Evolutionary conservation across 139 green algal species (phyloP), one percentile per base, ranked within the genome.

Genomic region (Edaphochlamys debaryana): DNA sequence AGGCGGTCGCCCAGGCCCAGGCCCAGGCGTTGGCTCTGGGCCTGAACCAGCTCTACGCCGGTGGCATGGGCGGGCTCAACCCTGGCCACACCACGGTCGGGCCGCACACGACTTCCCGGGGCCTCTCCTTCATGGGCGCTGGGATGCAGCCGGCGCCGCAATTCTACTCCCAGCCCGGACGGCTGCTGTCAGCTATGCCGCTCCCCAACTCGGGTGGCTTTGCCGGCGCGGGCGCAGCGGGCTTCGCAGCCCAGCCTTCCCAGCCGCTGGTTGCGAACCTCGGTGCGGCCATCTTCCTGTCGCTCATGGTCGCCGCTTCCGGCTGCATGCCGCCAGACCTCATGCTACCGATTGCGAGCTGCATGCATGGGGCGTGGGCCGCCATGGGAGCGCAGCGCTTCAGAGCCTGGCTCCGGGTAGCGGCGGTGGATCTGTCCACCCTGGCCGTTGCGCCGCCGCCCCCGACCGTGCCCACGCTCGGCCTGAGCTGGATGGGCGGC

Each of bases 281-380:
- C 17, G 87, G 89, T 0, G 0, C 76, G 0, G 71, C 84, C 54
- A 45, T 93, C 7, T 45, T 89, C 60, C 79, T 90, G 41, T 76
- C 73, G 3, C 45, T 93, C 41, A 74, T 93, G 76, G 38, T 89
- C 50, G 88, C 86, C 38, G 90, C 87, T 2, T 45, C 85, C 2
- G 89, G 89, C 17, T 79, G 52, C 41, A 94, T 94, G 89, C 90
- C 89, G 4, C 82, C 90, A 1, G 90, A 92, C 74, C 83, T 94
- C 27, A 78, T 93, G 34, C 58, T 89, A 30, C 82, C 69, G 0
- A 69, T 94, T 20, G 79, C 82, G 4, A 85, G 63, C 25, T 80
- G 84, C 27, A 66, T 93, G 87, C 87, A 92, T 71, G 48, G 67
- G 32, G 74, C 76, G 9, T 94, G 90, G 88, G 54, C 29, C n/a